Evolutionary conservation across 2,329 filamentous ascomycete genomes (phyloP), one percentile per base, ranked within the genome.

Genomic region (Scopulariopsis brevicaulis): DNA sequence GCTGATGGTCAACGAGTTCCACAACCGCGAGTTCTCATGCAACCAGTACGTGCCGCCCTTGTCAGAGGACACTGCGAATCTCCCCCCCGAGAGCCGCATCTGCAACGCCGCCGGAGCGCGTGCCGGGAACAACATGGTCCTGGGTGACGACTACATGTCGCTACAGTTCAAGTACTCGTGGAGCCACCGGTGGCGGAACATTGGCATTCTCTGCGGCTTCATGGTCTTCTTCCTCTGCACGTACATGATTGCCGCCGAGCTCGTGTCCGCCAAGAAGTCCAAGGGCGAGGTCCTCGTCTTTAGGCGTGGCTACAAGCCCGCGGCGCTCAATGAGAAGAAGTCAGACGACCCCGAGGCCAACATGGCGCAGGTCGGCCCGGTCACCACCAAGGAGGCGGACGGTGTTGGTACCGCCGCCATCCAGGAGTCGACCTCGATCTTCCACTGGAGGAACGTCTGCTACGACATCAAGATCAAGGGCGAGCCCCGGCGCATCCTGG

Each of bases 361-460:
- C 46, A 72, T 74, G 66, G 72, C 72, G 15, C 72, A 76, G 24
- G 76, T 78, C n/a, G 77, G 77, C 1, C 75, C 77, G 11, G 67
- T 73, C 20, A 72, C 74, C 15, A 79, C 77, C 8, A 71, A 75
- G n/a, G 72, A 74, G 53, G 65, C 58, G 67, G 50, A 52, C 22
- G 53, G 43, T 50, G 74, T 76, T 64, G 69, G 74, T 56, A 65
- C 59, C 4, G 74, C 70, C 50, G 76, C 73, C 40, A 66, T 80
- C 2, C 69, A 76, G 64, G 62, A 69, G 62, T 85, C 90, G 67
- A 90, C 83, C 4, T 87, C 88, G 24, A 83, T 92, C 60, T 95
- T 95, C 77, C 87, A 90, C 66, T 96, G 90, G 91, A 81, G 85
- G 62, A 79, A 93, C 64, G 86, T 96, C 1, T 91, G 86, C 73